These are phyloP conservation scores for Coemansia umbellata DNA, from an alignment of 192 early-diverging fungal genomes.

Conservation along the genomic window DNA sequence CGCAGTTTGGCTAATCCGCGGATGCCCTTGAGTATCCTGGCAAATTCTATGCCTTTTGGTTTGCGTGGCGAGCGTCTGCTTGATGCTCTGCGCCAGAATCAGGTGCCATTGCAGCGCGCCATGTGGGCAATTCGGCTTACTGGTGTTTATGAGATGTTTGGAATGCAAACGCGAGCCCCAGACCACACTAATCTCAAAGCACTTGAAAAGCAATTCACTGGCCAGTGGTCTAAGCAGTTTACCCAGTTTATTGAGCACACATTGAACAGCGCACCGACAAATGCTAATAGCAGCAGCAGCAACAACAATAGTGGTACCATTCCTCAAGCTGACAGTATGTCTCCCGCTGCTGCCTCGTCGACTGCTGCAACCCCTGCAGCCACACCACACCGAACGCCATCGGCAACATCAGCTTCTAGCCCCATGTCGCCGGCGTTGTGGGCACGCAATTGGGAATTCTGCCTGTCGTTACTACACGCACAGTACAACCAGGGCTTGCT, in stretches of 20 bases:
- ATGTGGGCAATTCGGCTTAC: constrained; percentile 70
- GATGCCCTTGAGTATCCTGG: constrained; percentile 35
- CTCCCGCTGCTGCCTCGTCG: not conserved
- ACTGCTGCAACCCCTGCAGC: not conserved
- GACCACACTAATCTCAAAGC: constrained; percentile 18
- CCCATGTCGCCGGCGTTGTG: constrained; percentile 2
- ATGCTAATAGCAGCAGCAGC: not conserved
- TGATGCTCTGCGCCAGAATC: constrained; percentile 51
- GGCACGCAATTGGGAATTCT: constrained; percentile 27
- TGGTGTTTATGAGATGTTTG: constrained; percentile 59
- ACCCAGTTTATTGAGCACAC: constrained; percentile 38
- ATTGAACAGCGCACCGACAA: constrained; percentile 23
- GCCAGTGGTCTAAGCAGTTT: constrained; percentile 38
- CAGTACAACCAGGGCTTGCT: constrained; percentile 45
- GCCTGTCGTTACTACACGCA: constrained; percentile 26
- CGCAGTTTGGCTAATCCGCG: constrained; percentile 32
- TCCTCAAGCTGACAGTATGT: not conserved
- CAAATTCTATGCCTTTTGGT: constrained; percentile 24
- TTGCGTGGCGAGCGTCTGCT: constrained; percentile 62
- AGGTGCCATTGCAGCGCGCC: constrained; percentile 60
- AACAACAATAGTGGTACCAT: no score
- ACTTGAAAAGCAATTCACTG: constrained; percentile 21
- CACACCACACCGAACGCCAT: not conserved
- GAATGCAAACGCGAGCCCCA: constrained; percentile 24
- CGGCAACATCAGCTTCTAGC: not conserved